Conservation (phyloP, 2,329 filamentous ascomycete genomes). For the Magnaporthiopsis poae region DNA sequence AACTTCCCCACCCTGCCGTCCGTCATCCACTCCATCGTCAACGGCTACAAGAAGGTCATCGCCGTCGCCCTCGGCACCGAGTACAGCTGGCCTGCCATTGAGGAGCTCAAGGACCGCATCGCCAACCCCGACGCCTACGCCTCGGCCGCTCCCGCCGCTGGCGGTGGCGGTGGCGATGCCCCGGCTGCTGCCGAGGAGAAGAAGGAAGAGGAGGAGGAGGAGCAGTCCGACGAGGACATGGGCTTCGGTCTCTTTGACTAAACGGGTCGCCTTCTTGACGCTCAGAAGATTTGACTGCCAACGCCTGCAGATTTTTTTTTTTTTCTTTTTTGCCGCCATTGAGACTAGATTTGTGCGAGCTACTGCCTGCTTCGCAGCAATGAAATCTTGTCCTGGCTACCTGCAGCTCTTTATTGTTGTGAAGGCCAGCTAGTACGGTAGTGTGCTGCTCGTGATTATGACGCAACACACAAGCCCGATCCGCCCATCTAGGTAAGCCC, state of each 20-base stretch:
- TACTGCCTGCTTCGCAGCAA: conserved; percentile 4
- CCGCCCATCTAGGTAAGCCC: conserved; percentile 36
- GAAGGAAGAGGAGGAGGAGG: conserved; percentile 56
- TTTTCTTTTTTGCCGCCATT: background rate
- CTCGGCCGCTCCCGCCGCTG: conserved; percentile 62
- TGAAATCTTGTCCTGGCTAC: conserved; percentile 5
- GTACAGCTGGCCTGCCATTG: conserved; percentile 87
- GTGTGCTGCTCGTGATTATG: conserved; percentile 1
- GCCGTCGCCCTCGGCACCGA: conserved; percentile 84
- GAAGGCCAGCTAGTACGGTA: conserved; percentile 8
- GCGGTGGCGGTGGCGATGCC: conserved; percentile 40
- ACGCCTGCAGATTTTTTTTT: background rate
- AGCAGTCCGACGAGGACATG: conserved; percentile 56
- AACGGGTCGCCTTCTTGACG: conserved; percentile 4
- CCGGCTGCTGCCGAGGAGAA: conserved; percentile 43
- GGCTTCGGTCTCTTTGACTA: conserved; percentile 66
- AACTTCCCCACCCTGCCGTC: conserved; percentile 95
- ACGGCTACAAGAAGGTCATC: conserved; percentile 94
- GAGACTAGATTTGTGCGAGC: conserved; percentile 2
- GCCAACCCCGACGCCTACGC: conserved; percentile 98
- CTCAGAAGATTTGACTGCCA: background rate
- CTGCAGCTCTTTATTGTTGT: background rate
- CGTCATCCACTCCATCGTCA: conserved; percentile 91
- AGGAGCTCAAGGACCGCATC: conserved; percentile 98
- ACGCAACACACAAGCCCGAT: conserved; percentile 2